Percentiles rank a stretch among this genome's conserved stretches.
Conservation (phyloP, 768 basidiomycete genomes). For the Rhizopogon rudus region DNA sequence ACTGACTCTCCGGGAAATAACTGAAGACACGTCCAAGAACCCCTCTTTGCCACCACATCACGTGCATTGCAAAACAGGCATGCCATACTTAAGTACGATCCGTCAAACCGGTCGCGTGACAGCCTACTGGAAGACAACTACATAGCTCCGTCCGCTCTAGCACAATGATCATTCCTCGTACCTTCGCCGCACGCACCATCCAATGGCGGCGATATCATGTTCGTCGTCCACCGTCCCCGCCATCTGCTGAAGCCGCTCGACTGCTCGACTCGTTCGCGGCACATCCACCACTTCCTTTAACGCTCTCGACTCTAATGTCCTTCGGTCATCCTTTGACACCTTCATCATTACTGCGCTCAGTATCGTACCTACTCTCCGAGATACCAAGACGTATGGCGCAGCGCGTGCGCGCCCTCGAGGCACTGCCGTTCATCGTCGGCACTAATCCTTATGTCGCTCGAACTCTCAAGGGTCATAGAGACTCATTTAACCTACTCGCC, state of each 20-base stretch:
- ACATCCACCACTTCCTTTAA: slow-evolving; percentile 62
- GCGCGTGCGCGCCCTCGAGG: slow-evolving; percentile 69
- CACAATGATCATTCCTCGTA: background rate
- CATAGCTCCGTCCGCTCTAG: background rate
- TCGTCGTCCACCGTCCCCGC: slow-evolving; percentile 43
- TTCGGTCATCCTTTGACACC: slow-evolving; percentile 70
- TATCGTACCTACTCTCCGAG: slow-evolving; percentile 67
- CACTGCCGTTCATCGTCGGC: slow-evolving; percentile 82
- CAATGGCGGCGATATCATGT: slow-evolving; percentile 15
- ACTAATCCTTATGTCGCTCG: slow-evolving; percentile 84
- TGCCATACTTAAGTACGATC: too few species aligned
- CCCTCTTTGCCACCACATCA: too few species aligned
- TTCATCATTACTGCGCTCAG: slow-evolving; percentile 70
- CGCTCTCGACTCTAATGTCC: slow-evolving; percentile 68
- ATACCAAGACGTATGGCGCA: slow-evolving; percentile 74
- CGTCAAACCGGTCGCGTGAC: too few species aligned
- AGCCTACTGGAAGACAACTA: too few species aligned
- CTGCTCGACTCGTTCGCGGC: slow-evolving; percentile 60
- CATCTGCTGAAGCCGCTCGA: slow-evolving; percentile 48
- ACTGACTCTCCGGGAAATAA: too few species aligned
- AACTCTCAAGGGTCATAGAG: slow-evolving; percentile 60
- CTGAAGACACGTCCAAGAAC: too few species aligned
- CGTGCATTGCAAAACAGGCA: too few species aligned
- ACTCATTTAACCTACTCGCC: slow-evolving; percentile 67
- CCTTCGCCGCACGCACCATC: background rate